These are phyloP conservation scores for Tinospora cordifolia DNA, from an alignment of 164 flowering plant species.

Conservation along the genomic window DNA sequence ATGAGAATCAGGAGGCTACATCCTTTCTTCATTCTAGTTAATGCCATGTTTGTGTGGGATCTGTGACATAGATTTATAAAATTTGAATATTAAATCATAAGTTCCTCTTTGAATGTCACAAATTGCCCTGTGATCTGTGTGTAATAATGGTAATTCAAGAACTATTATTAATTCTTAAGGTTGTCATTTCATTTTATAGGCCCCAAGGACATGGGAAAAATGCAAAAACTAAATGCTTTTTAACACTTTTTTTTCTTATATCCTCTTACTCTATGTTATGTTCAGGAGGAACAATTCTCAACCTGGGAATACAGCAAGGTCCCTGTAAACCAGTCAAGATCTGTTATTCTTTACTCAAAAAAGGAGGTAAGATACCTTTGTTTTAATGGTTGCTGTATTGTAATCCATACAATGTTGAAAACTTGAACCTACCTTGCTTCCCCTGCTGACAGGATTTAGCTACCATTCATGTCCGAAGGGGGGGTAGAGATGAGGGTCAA, in stretches of 20 bases:
- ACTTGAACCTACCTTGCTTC: not conserved
- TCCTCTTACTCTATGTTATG: constrained; percentile 6
- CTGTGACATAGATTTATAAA: no score
- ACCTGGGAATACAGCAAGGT: constrained; percentile 36
- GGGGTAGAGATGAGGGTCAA: constrained; percentile 63
- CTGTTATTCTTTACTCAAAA: constrained; percentile 39
- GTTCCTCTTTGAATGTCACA: no score
- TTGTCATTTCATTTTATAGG: no score
- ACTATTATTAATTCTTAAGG: no score
- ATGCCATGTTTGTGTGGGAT: no score
- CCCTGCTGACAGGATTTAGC: constrained; percentile 43
- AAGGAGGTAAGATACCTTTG: constrained; percentile 48
- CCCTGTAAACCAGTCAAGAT: constrained; percentile 34
- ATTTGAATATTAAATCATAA: no score
- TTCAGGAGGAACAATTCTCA: constrained; percentile 38
- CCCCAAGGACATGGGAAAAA: not conserved
- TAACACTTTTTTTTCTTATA: constrained; percentile 4
- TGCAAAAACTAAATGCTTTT: not conserved
- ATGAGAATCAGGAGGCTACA: no score
- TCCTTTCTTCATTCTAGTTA: no score
- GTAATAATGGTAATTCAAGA: no score
- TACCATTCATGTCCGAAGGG: constrained; percentile 50
- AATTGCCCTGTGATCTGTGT: no score
- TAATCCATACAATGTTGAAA: not conserved
- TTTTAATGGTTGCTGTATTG: not conserved